Evolutionary conservation across 106 monocot genomes (phyloP), one percentile per base, ranked within the genome.

Genomic region (Allium sativum): DNA sequence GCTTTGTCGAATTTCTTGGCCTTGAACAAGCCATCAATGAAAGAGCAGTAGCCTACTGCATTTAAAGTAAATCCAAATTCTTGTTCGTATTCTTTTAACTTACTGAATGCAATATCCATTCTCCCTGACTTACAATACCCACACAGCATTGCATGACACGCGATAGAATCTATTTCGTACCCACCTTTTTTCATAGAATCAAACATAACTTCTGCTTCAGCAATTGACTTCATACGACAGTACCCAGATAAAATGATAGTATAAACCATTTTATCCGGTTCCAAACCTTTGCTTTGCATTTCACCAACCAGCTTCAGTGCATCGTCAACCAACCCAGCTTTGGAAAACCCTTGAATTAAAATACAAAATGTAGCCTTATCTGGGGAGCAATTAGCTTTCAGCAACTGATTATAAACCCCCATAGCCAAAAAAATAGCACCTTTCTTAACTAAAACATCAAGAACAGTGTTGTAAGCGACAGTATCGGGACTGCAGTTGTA

Each of bases 1-100:
- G 88, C 98, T 21, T 92, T 80, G 13, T 81, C 73, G 55, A 88
- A 92, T 63, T 68, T 65, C 42, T 76, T 69, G 0, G 48, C 66
- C 50, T 42, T 65, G 45, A 98, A 88, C 59, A 91, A 53, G 18
- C 84, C 91, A 21, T 85, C 80, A 13, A 98, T 88, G 68, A 98
- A 80, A 16, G 75, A 85, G 19, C 75, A 71, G 55, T 92, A 83
- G 12, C 80, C 88, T 19, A 67, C 58, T 66, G 88, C 61, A 6
- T 82, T 77, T 0, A 83, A 74, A 53, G 66, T 66, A 63, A 78
- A 92, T 0, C 80, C 85, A 7, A 66, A 20, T 50, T 50, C 48
- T 7, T 72, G 40, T 51, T 66, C 47, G 10, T 84, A 79, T 12
- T n/a, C 55, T 22, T 48, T 58, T 61, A 88, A 40, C 22, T 64